Evolutionary conservation across 345 rosid genomes (phyloP).

Genomic region (Hibiscus syriacus): DNA sequence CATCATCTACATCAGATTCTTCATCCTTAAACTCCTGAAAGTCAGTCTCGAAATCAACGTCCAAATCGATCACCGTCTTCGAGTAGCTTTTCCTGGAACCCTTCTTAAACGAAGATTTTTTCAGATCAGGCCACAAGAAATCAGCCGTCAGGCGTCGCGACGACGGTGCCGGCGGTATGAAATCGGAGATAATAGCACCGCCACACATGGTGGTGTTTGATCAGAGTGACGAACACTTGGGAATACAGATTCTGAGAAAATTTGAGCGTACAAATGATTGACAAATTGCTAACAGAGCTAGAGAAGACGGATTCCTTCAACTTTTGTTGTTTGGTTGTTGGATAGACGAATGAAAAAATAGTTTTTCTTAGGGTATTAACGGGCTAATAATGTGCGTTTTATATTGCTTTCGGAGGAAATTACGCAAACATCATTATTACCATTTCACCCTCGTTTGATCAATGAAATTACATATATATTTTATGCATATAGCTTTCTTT

Average conservation of each 20-base stretch:
- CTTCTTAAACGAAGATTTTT: slow-evolving; percentile 25
- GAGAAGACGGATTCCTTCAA: not conserved
- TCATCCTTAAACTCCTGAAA: slow-evolving; percentile 71
- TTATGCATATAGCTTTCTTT: too few species aligned
- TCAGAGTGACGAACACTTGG: too few species aligned
- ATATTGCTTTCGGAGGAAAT: not conserved
- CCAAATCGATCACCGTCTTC: slow-evolving; percentile 36
- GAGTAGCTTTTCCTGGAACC: slow-evolving; percentile 12
- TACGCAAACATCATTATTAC: not conserved
- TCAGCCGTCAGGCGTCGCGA: slow-evolving; percentile 50
- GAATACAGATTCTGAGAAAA: too few species aligned
- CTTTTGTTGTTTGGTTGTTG: not conserved
- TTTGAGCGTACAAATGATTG: not conserved
- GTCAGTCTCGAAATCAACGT: slow-evolving; percentile 88
- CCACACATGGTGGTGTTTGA: slow-evolving; percentile 72
- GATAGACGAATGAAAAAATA: too few species aligned
- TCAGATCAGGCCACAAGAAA: slow-evolving; percentile 72
- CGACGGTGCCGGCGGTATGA: slow-evolving; percentile 36
- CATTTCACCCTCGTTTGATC: not conserved
- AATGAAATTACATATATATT: not conserved
- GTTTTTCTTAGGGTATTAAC: too few species aligned
- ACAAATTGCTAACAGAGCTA: not conserved
- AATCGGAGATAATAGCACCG: slow-evolving; percentile 87
- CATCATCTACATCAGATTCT: slow-evolving; percentile 43
- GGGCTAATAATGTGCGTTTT: too few species aligned